Percentiles rank a stretch among this genome's conserved stretches.
Evolutionary conservation across 345 rosid genomes (phyloP).

Genomic region (Nephelium lappaceum): DNA sequence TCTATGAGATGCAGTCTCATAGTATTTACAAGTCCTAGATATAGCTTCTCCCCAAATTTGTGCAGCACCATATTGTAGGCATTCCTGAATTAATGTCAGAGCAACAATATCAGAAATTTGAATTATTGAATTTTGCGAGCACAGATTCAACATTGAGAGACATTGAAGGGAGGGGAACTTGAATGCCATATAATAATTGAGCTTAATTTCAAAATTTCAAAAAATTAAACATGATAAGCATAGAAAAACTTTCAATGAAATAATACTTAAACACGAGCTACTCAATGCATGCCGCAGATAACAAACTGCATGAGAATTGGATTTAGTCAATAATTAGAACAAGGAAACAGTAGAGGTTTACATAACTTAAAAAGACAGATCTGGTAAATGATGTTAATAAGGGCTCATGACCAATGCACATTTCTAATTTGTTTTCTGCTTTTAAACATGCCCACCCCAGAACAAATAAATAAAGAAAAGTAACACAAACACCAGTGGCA

Average conservation of each 20-base stretch:
- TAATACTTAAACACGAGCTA: neutral
- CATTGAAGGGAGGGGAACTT: neutral
- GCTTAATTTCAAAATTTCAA: neutral
- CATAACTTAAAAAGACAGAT: neutral
- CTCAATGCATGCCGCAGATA: neutral
- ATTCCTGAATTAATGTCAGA: conserved; percentile 40
- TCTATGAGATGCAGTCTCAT: conserved; percentile 67
- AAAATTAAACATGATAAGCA: neutral
- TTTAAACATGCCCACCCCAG: neutral
- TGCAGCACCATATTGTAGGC: conserved; percentile 83
- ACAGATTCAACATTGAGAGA: neutral
- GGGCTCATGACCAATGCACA: neutral
- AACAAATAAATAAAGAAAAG: too few relatives aligned
- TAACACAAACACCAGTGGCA: neutral
- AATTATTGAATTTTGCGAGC: neutral
- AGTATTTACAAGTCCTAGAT: conserved; percentile 58
- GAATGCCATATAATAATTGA: neutral
- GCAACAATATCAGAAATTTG: conserved; percentile 12
- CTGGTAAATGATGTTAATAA: neutral
- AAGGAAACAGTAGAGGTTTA: neutral
- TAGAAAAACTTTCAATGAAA: neutral
- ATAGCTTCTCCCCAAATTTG: conserved; percentile 71
- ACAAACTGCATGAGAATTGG: neutral
- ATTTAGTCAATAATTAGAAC: neutral
- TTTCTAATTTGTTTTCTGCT: neutral